Evolutionary conservation across 108 stramenopile species (phyloP).

Genomic region (Skeletonema potamos): DNA sequence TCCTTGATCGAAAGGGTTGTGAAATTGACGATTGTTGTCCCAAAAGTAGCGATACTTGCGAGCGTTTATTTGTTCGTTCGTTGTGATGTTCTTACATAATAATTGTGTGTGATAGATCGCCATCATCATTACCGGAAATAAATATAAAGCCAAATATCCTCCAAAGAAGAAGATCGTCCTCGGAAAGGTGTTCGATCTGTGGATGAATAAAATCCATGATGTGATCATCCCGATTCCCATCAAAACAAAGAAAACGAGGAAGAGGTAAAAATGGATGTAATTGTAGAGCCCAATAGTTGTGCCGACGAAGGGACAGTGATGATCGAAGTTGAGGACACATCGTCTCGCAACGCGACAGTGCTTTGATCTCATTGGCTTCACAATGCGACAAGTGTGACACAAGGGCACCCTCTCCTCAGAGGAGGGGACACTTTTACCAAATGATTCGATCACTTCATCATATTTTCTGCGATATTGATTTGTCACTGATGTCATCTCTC

Average conservation of each 20-base stretch:
- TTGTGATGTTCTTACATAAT: slow-evolving; percentile 84
- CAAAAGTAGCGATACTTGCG: slow-evolving; percentile 83
- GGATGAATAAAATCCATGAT: slow-evolving; percentile 58
- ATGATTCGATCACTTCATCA: slow-evolving; percentile 76
- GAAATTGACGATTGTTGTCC: slow-evolving; percentile 55
- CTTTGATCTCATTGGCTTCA: slow-evolving; percentile 90
- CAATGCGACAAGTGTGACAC: slow-evolving; percentile 96
- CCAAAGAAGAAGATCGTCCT: slow-evolving; percentile 44
- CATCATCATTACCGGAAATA: slow-evolving; percentile 62
- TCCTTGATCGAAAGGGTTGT: slow-evolving; percentile 90
- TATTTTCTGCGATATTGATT: slow-evolving; percentile 61
- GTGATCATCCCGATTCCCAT: slow-evolving; percentile 47
- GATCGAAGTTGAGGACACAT: slow-evolving; percentile 96
- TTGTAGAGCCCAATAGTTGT: slow-evolving; percentile 94
- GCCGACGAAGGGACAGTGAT: slow-evolving; percentile 98
- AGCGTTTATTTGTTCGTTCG: slow-evolving; percentile 91
- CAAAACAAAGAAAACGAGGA: slow-evolving; percentile 65
- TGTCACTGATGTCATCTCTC: slow-evolving; percentile 44
- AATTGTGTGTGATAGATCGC: slow-evolving; percentile 89
- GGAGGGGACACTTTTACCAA: slow-evolving; percentile 55
- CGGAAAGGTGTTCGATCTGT: slow-evolving; percentile 29
- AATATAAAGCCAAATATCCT: slow-evolving; percentile 61
- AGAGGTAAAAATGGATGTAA: slow-evolving; percentile 91
- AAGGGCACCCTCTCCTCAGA: slow-evolving; percentile 54
- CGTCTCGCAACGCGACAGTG: slow-evolving; percentile 87